Evolutionary conservation across 2,329 filamentous ascomycete genomes (phyloP).

Genomic region (Fonsecaea pugnacius): DNA sequence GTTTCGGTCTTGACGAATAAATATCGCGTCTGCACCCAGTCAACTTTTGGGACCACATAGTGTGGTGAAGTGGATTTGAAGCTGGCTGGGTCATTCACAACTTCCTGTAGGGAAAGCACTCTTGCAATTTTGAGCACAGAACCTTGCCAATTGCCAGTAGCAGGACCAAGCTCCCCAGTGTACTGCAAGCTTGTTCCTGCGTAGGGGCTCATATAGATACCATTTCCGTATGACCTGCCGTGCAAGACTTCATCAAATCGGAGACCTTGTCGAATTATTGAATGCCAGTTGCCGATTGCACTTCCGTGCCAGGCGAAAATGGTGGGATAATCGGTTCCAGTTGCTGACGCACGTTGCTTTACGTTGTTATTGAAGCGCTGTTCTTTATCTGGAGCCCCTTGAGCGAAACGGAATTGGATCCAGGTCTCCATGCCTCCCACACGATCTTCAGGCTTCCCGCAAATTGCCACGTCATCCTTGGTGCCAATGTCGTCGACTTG

Average conservation of each 20-base stretch:
- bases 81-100: constrained; percentile 72
- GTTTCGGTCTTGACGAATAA: constrained; percentile 64
- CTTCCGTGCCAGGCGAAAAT: constrained; percentile 90
- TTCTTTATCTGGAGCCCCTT: constrained; percentile 88
- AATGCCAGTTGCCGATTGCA: constrained; percentile 78
- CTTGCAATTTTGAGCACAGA: constrained; percentile 64
- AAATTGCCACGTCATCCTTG: constrained; percentile 15
- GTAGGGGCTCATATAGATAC: constrained; percentile 75
- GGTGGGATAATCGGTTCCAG: constrained; percentile 62
- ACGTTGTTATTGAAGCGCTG: constrained; percentile 71
- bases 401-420: constrained; percentile 84
- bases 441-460: constrained; percentile 47
- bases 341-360: constrained; percentile 46
- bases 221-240: constrained; percentile 75
- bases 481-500: constrained; percentile 62
- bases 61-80: constrained; percentile 63
- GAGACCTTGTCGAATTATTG: constrained; percentile 80
- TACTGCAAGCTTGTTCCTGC: constrained; percentile 64
- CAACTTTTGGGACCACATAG: constrained; percentile 73
- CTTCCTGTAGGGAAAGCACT: constrained; percentile 79
- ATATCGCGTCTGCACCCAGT: constrained; percentile 91
- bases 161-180: constrained; percentile 33
- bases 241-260: constrained; percentile 67
- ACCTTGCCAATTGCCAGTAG: constrained; percentile 61
- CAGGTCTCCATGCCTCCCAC: constrained; percentile 68